Evolutionary conservation across 1,284 basidiomycete genomes (phyloP), one percentile per base, ranked within the genome.

Genomic region (Pseudozyma pruni): DNA sequence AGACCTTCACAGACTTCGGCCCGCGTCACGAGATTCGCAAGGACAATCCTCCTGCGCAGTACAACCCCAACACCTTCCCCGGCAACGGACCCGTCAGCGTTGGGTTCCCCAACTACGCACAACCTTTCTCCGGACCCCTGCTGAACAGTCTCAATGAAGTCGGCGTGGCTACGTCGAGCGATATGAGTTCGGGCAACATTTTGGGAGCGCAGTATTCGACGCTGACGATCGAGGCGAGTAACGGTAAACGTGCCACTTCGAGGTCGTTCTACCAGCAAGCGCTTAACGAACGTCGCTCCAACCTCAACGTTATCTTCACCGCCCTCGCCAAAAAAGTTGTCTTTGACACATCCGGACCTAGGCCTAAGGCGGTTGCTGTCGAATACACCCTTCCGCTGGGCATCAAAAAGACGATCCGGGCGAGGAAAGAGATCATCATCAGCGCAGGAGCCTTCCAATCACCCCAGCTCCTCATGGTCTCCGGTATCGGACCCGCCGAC

Each of bases 261-360:
- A 53, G 72, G 10, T 61, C 61, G 0, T 73, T 73, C 51, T 75
- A 68, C 54, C 46, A 55, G n/a, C 70, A 53, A 32, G 59, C 66
- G 1, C 11, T 47, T 39, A 31, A 48, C 13, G 45, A 59, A 0
- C 54, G 57, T 23, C 59, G 76, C 10, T 22, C 67, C 20, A 83
- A 83, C 47, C 52, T 83, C 45, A 63, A 72, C 11, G 74, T 82
- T 17, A 50, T 75, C 41, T 75, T 73, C 31, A 43, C 70, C 11
- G 73, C 72, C 2, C 60, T 72, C 8, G 79, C 74, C 4, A 79
- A 78, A 52, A 76, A 74, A 51, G 67, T 83, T 38, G 40, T 64
- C 27, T 78, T 83, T 19, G 49, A 87, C 40, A 78, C 79, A 1
- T 54, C 83, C 1, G 76, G 85, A 13, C 78, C 83, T 17, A 76